phyloP scores from a whole-genome alignment of 257 asterid species.

The Fraxinus anomala region DNA sequence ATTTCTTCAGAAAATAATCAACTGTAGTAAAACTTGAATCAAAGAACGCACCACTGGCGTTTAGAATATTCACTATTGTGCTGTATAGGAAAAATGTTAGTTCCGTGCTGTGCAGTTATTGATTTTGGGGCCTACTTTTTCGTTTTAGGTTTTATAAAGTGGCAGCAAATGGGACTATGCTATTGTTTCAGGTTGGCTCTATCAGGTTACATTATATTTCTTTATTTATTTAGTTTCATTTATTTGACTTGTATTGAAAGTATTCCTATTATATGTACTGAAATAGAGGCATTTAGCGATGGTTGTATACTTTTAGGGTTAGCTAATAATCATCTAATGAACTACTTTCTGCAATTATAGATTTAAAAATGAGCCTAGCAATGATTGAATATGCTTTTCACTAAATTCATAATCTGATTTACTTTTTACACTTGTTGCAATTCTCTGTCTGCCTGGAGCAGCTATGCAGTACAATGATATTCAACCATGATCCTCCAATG shows the following conservation, averaged over 20 bases:
- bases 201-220: constrained; percentile 64
- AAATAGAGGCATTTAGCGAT: background rate
- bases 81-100: background rate
- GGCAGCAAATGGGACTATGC: constrained; percentile 78
- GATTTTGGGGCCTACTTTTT: constrained; percentile 17
- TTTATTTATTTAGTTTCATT: constrained; percentile 11
- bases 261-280: constrained; percentile 6
- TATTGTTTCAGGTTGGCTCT: constrained; percentile 98
- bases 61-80: background rate
- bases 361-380: constrained; percentile 4
- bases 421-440: constrained; percentile 21
- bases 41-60: background rate
- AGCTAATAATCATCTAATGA: background rate
- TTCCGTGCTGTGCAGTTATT: constrained; percentile 1
- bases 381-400: background rate
- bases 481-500: constrained; percentile 87
- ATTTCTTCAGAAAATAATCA: too few species aligned
- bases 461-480: constrained; percentile 89
- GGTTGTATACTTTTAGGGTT: background rate
- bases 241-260: constrained; percentile 11
- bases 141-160: constrained; percentile 85
- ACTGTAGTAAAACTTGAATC: background rate
- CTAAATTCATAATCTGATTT: constrained; percentile 3
- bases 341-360: background rate
- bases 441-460: constrained; percentile 55